These are phyloP conservation scores for Hypoxylon sp. DNA, from an alignment of 2,329 filamentous ascomycete genomes.

Conservation along the genomic window DNA sequence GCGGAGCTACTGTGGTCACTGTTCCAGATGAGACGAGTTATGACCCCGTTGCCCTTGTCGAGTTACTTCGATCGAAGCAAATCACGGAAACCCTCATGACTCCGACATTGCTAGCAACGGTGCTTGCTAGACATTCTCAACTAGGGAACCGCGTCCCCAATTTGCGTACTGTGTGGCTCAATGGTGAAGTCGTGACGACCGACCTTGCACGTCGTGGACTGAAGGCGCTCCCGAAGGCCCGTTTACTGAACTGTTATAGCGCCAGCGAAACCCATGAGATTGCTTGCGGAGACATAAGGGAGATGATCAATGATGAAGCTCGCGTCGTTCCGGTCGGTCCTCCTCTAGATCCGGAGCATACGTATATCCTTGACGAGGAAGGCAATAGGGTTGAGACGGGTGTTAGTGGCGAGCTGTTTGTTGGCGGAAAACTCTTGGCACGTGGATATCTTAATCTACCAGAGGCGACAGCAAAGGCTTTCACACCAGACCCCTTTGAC, in stretches of 20 bases:
- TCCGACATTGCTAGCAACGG: slow-evolving; percentile 80
- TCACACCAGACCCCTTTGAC: slow-evolving; percentile 75
- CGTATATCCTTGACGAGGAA: slow-evolving; percentile 79
- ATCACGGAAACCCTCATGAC: slow-evolving; percentile 89
- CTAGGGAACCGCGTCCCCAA: slow-evolving; percentile 74
- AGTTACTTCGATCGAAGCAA: slow-evolving; percentile 73
- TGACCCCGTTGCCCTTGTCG: slow-evolving; percentile 79
- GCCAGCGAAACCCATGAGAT: slow-evolving; percentile 87
- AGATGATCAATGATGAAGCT: slow-evolving; percentile 73
- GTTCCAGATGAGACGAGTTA: slow-evolving; percentile 83
- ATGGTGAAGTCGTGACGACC: slow-evolving; percentile 85
- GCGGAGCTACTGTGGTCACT: slow-evolving; percentile 81
- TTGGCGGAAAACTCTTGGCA: slow-evolving; percentile 80
- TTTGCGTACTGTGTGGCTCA: slow-evolving; percentile 80
- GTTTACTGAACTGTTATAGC: slow-evolving; percentile 84
- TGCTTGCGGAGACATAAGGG: slow-evolving; percentile 79
- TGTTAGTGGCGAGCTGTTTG: slow-evolving; percentile 77
- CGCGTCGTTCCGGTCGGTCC: slow-evolving; percentile 81
- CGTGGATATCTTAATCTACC: slow-evolving; percentile 84
- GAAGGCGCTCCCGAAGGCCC: slow-evolving; percentile 75
- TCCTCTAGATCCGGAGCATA: slow-evolving; percentile 75
- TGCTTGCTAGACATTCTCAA: slow-evolving; percentile 76
- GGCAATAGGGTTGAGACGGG: slow-evolving; percentile 74
- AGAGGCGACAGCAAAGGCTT: slow-evolving; percentile 80
- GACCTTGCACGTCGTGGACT: slow-evolving; percentile 78